Percentiles rank a stretch among this genome's conserved stretches.
Evolutionary conservation across 1,284 basidiomycete species (phyloP).

Genomic region (Meira nashicola): DNA sequence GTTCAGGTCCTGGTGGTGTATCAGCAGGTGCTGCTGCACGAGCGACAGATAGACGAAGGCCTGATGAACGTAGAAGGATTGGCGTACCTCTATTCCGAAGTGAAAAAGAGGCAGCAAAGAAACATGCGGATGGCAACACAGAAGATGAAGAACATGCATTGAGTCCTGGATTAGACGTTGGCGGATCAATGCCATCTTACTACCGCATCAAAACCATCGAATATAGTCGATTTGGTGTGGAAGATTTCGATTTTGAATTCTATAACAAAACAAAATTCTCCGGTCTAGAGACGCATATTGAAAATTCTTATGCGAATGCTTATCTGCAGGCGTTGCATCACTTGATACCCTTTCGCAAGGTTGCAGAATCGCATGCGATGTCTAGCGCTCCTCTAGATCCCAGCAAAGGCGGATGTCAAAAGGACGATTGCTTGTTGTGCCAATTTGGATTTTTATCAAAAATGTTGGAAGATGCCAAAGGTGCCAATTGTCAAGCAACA

Average conservation of each 20-base stretch:
- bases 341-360: slow-evolving; percentile 67
- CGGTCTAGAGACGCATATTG: slow-evolving; percentile 92
- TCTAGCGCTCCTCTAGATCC: slow-evolving; percentile 53
- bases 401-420: slow-evolving; percentile 62
- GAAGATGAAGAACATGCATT: slow-evolving; percentile 27
- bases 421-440: slow-evolving; percentile 88
- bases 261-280: slow-evolving; percentile 67
- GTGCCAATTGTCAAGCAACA: slow-evolving; percentile 90
- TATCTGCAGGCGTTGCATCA: slow-evolving; percentile 87
- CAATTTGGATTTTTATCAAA: slow-evolving; percentile 91
- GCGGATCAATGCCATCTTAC: slow-evolving; percentile 64
- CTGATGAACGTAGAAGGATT: slow-evolving; percentile 44
- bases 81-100: slow-evolving; percentile 71
- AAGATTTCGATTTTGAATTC: slow-evolving; percentile 90
- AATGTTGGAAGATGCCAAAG: slow-evolving; percentile 91
- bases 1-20: slow-evolving; percentile 37
- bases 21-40: slow-evolving; percentile 25
- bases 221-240: slow-evolving; percentile 97
- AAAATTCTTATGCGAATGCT: slow-evolving; percentile 94
- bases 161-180: not conserved
- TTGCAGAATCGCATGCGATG: slow-evolving; percentile 75
- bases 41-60: slow-evolving; percentile 20
- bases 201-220: slow-evolving; percentile 94
- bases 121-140: slow-evolving; percentile 8
- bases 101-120: slow-evolving; percentile 50